Conservation (phyloP, 2,329 filamentous ascomycete genomes). For the Curvularia eragrostidis region DNA sequence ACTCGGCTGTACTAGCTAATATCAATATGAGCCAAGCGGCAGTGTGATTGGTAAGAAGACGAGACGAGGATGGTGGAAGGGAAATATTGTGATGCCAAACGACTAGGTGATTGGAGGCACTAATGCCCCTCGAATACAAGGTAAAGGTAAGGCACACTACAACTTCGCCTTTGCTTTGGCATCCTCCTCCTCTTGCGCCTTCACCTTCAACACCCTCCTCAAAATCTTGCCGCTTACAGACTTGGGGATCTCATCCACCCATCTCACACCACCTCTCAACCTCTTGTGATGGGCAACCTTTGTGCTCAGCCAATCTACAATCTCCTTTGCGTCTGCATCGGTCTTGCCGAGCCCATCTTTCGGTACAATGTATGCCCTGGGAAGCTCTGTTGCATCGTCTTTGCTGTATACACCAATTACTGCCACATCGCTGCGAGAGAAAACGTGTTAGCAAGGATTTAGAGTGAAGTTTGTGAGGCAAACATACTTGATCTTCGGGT, state of each 20-base stretch:
- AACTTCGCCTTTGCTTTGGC: constrained; percentile 52
- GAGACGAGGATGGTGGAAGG: neutral
- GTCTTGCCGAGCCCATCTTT: constrained; percentile 39
- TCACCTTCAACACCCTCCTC: constrained; percentile 53
- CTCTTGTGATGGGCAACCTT: constrained; percentile 58
- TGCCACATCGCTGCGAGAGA: constrained; percentile 8
- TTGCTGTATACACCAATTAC: constrained; percentile 56
- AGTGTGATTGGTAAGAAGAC: neutral
- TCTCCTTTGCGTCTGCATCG: constrained; percentile 47
- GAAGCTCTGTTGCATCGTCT: constrained; percentile 55
- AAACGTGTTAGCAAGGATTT: neutral
- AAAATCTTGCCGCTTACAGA: constrained; percentile 57
- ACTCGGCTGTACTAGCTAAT: neutral
- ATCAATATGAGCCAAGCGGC: neutral
- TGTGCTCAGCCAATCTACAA: constrained; percentile 51
- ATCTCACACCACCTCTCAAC: constrained; percentile 55
- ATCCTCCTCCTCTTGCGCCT: constrained; percentile 51
- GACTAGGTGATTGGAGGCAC: neutral
- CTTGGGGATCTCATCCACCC: constrained; percentile 58
- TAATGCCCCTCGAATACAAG: neutral
- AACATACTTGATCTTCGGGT: constrained; percentile 53
- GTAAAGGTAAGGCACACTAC: constrained; percentile 31
- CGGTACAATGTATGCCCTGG: constrained; percentile 49
- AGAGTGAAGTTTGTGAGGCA: constrained; percentile 8
- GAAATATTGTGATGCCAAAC: neutral